Conservation (phyloP, 2,329 filamentous ascomycete genomes). For the Alternaria triticimaculans region DNA sequence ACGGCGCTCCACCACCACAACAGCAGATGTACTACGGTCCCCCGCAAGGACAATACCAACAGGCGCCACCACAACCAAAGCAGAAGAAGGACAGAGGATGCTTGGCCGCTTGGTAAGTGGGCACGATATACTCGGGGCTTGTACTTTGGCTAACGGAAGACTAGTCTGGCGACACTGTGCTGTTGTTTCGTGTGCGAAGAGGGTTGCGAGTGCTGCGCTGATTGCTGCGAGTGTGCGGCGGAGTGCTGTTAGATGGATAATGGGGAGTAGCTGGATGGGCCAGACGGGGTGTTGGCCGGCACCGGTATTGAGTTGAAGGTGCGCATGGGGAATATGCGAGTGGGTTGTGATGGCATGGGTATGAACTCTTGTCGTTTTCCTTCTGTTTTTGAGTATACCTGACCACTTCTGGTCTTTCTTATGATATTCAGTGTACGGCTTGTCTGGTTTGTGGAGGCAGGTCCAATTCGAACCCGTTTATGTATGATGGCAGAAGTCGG, state of each 20-base stretch:
- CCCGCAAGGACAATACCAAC: conserved; percentile 55
- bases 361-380: not conserved
- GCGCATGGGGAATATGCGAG: not conserved
- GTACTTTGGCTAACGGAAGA: conserved; percentile 4
- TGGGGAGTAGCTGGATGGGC: not conserved
- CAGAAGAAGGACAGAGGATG: conserved; percentile 54
- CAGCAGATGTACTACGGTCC: conserved; percentile 37
- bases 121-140: not conserved
- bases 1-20: conserved; percentile 35
- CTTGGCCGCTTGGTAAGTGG: conserved; percentile 38
- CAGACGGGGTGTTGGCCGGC: not conserved
- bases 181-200: conserved; percentile 71
- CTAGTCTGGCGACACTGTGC: conserved; percentile 55
- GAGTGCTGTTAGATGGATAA: conserved; percentile 28
- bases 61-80: conserved; percentile 53
- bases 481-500: not conserved
- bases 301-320: not conserved
- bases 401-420: not conserved
- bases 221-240: conserved; percentile 59
- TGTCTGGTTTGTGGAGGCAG: not conserved
- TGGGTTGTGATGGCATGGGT: not conserved
- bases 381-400: not conserved
- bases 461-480: not conserved
- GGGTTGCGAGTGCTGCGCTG: conserved; percentile 68
- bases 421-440: not conserved